Percentiles rank a stretch among this genome's conserved stretches.
Conservation (phyloP, 1,284 basidiomycete genomes). For the Heterobasidion annosum region DNA sequence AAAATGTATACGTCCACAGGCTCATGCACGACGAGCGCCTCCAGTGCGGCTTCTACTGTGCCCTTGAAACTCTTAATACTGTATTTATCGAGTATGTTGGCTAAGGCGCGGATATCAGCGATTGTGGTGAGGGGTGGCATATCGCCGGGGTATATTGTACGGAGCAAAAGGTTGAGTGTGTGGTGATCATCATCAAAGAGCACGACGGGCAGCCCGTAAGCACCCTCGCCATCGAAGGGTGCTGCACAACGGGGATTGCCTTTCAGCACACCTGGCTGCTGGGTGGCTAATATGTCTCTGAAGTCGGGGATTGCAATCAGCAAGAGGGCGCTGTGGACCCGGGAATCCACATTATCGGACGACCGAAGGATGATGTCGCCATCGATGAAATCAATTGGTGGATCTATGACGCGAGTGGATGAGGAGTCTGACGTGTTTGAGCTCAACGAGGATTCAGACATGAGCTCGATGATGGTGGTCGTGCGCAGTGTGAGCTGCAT, state of each 20-base stretch:
- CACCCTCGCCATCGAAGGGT: not conserved
- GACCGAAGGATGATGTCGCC: conserved; percentile 3
- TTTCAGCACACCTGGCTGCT: not conserved
- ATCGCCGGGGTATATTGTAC: not conserved
- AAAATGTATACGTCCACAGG: not conserved
- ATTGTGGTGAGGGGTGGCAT: not conserved
- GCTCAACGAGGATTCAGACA: not conserved
- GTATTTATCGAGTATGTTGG: not conserved
- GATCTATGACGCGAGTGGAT: not conserved
- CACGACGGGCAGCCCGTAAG: not conserved
- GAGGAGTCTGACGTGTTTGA: not conserved
- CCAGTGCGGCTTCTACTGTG: not conserved
- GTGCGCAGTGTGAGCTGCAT: no score
- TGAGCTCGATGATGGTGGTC: no score
- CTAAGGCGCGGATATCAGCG: not conserved
- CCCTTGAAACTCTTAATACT: not conserved
- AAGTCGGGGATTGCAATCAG: not conserved
- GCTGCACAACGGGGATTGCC: no score
- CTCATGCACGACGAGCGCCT: not conserved
- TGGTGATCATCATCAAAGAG: not conserved
- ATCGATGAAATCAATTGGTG: not conserved
- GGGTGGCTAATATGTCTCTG: not conserved
- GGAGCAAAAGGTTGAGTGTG: not conserved
- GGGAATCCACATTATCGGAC: conserved; percentile 1
- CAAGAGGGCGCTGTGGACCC: not conserved